These are phyloP conservation scores for Metschnikowia peoriensis DNA, from an alignment of 805 yeast genomes.

Conservation along the genomic window DNA sequence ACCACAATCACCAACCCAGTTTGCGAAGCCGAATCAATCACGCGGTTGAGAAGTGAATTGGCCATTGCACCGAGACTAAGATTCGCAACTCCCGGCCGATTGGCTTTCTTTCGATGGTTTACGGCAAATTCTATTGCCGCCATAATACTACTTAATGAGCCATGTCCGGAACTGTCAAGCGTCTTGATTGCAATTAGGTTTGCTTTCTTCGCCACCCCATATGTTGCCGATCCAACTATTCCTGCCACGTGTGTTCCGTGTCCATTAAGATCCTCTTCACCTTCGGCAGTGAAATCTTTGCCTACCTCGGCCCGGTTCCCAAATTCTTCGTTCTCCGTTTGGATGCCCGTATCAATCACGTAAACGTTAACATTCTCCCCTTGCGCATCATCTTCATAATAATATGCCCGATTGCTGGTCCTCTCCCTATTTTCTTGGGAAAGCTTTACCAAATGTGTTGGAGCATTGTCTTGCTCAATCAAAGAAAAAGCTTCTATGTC, in stretches of 20 bases:
- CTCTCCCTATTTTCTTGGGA: constrained; percentile 39
- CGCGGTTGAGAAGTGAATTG: constrained; percentile 66
- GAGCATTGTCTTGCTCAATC: constrained; percentile 44
- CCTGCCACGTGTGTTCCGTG: constrained; percentile 63
- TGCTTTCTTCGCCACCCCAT: constrained; percentile 49
- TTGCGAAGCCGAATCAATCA: constrained; percentile 70
- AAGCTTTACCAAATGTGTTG: constrained; percentile 65
- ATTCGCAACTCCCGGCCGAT: constrained; percentile 61
- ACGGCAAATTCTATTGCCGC: constrained; percentile 68
- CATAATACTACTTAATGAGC: constrained; percentile 63
- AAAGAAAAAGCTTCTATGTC: constrained; percentile 54
- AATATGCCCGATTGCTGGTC: constrained; percentile 38
- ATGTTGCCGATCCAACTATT: constrained; percentile 47
- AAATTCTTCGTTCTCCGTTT: constrained; percentile 13
- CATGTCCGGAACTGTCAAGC: constrained; percentile 64
- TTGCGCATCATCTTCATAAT: constrained; percentile 42
- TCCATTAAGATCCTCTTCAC: constrained; percentile 41
- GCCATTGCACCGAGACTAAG: constrained; percentile 76
- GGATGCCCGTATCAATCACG: constrained; percentile 19
- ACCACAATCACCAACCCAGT: constrained; percentile 71
- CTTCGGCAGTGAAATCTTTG: constrained; percentile 18
- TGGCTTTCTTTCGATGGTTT: constrained; percentile 45
- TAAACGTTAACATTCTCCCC: constrained; percentile 40
- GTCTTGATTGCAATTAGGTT: constrained; percentile 66
- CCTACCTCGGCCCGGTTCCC: constrained; percentile 13